These are phyloP conservation scores for Oxytropis ochrocephala DNA, from an alignment of 306 rosid genomes.

Conservation along the genomic window DNA sequence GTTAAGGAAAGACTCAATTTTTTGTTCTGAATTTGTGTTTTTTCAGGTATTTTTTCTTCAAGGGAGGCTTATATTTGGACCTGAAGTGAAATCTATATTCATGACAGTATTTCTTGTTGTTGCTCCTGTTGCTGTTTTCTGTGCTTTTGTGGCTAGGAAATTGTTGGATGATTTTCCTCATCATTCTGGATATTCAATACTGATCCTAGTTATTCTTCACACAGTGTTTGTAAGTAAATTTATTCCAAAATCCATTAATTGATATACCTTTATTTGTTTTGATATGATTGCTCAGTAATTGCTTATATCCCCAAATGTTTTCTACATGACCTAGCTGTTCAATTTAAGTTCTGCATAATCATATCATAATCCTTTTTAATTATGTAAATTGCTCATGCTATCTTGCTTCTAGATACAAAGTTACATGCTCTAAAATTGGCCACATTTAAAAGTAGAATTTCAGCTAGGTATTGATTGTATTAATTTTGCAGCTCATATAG, in stretches of 20 bases:
- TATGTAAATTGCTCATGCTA: too few relatives aligned
- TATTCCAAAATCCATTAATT: background rate
- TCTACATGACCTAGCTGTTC: too few relatives aligned
- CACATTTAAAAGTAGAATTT: too few relatives aligned
- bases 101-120: conserved; percentile 60
- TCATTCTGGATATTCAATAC: background rate
- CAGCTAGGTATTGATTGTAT: too few relatives aligned
- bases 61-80: conserved; percentile 93
- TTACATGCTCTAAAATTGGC: too few relatives aligned
- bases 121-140: conserved; percentile 44
- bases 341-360: too few relatives aligned
- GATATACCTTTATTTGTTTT: background rate
- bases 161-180: conserved; percentile 6
- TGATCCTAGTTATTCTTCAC: background rate
- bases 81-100: conserved; percentile 72
- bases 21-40: background rate
- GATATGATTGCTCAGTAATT: background rate
- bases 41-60: conserved; percentile 70
- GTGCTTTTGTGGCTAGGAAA: conserved; percentile 1
- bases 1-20: too few relatives aligned
- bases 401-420: too few relatives aligned
- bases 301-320: background rate
- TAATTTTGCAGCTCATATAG: too few relatives aligned
- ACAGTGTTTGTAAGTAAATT: background rate
- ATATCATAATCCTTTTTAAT: too few relatives aligned